Base-by-base conservation (phyloP, 2,329 filamentous ascomycete genomes). In the Ramularia endophylla region DNA sequence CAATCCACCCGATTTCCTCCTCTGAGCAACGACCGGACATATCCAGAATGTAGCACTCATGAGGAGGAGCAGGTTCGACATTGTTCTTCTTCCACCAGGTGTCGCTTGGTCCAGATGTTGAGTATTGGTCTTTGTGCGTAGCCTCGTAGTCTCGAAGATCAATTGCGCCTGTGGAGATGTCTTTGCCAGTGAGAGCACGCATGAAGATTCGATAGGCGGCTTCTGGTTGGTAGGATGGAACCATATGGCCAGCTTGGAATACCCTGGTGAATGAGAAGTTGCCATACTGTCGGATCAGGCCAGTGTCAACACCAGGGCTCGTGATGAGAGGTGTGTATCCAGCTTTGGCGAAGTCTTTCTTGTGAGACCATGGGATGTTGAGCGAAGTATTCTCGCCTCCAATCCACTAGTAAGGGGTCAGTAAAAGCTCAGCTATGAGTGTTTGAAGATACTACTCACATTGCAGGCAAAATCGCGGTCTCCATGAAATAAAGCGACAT, bases 401-500 rank as follows among this genome's bases (percentile, higher is more conserved):
- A 16, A 75, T 62, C 77, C 75, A 80, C 29, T 32, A 15, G 9
- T 8, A 5, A 13, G 11, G 11, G 13, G 27, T 28, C 27, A 28
- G 27, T 13, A 28, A 28, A 3, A 13, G 13, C 27, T 28, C 3
- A 13, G 27, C 11, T 28, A 3, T 28, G 3, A 13, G 27, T 28
- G n/a, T n/a, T n/a, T n/a, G n/a, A n/a, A n/a, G n/a, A n/a, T 25
- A 46, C 75, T 74, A 29, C 46, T 46, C 12, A 65, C 63, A 37
- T 65, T 65, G 40, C 67, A 75, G 37, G 74, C 70, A 50, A 72
- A 73, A 51, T 78, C 75, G 22, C 73, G 70, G 50, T 81, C 78
- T 7, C 78, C 78, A 58, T 90, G 86, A 41, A 88, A 74, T 44
- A 92, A 65, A 5, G 81, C 80, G 17, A 92, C 75, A 15, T 78